phyloP scores from a whole-genome alignment of 139 green algal genomes.

The Microglena sp. region DNA sequence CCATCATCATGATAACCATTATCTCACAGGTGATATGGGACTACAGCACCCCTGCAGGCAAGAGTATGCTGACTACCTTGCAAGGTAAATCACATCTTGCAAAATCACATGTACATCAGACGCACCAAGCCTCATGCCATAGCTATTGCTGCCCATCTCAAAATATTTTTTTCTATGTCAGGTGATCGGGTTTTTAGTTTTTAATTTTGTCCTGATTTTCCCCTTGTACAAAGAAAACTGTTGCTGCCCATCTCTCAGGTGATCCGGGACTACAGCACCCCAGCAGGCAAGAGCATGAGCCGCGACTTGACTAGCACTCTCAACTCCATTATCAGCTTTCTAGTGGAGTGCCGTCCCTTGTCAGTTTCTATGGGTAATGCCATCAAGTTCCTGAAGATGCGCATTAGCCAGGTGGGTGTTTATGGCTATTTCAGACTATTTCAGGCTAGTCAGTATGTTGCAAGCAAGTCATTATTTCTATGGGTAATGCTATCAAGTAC shows the following conservation, averaged over 20 bases:
- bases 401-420: conserved; percentile 24
- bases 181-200: too few species aligned
- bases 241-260: conserved; percentile 20
- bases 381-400: conserved; percentile 78
- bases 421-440: background rate
- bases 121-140: background rate
- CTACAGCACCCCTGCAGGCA: conserved; percentile 61
- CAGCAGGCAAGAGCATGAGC: conserved; percentile 52
- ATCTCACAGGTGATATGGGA: conserved; percentile 58
- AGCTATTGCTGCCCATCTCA: background rate
- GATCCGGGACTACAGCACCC: conserved; percentile 69
- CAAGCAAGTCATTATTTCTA: background rate
- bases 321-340: conserved; percentile 75
- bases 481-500: too few species aligned
- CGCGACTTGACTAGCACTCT: conserved; percentile 69
- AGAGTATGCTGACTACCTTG: too few species aligned
- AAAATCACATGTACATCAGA: background rate
- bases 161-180: background rate
- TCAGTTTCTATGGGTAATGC: conserved; percentile 82
- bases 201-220: background rate
- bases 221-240: background rate
- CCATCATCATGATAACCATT: too few species aligned
- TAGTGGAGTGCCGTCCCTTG: conserved; percentile 77
- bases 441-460: background rate
- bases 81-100: too few species aligned